Base-by-base conservation (phyloP, 2,329 filamentous ascomycete species). In the Rutstroemia sp. region DNA sequence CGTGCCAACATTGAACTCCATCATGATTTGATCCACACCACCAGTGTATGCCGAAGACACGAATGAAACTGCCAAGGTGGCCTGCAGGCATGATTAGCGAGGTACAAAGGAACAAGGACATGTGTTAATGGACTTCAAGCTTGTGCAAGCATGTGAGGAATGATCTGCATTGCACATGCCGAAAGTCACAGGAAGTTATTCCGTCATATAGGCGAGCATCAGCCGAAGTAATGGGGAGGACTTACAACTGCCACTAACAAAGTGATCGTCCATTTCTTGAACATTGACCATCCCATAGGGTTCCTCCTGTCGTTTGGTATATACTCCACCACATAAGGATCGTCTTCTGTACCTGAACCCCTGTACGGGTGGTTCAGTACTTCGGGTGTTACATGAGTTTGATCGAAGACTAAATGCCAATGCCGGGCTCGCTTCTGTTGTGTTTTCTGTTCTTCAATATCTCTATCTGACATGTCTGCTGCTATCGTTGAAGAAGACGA, bases 31-130 rank as follows among this genome's bases (percentile, higher is more conserved):
- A 2, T 61, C 34, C 5, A 73, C 63, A 48, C 72, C 72, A 50
- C 73, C 73, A 8, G 69, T 70, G 57, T 73, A 75, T 4, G 73
- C 72, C 0, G 72, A 74, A 0, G 72, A 73, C 21, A 70, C 68
- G 36, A 74, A 63, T 12, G 73, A 65, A 25, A 75, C 71, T 21
- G 70, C 72, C 17, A 74, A 62, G 0, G 71, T 72, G n/a, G 69
- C 80, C 78, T 3, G 78, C 80, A 54, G 84, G 73, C 66, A 62
- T 78, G 47, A 2, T 48, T 23, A 56, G 42, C 84, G 19, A n/a
- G 48, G 4, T 34, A 34, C 30, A 34, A 34, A 12, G 30, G 30
- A 3, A 34, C 30, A 34, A 4, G 30, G 12, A 1, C 2, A 9
- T 30, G 27, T 30, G 27, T 30, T 10, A 1, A 34, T 10, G 9